A percentile compares a stretch with the other conserved stretches of the same genome.
Evolutionary conservation across 108 stramenopile species (phyloP).

Genomic region (Fragilariopsis cylindrus): DNA sequence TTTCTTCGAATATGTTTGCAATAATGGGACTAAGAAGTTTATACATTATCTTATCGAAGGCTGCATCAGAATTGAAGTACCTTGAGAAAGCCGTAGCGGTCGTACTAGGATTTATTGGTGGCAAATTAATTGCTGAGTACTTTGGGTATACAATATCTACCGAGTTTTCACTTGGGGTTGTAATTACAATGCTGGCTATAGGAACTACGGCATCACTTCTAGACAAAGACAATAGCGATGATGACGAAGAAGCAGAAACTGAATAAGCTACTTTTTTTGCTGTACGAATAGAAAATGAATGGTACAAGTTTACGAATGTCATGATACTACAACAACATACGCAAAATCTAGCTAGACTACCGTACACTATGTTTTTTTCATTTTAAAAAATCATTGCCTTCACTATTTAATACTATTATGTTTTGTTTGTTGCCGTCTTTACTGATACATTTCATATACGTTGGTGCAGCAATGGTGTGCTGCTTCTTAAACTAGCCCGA

Average conservation of each 20-base stretch:
- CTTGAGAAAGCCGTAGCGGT: constrained; percentile 91
- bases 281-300: too few relatives aligned
- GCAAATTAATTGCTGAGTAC: constrained; percentile 92
- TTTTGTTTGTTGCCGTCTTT: too few relatives aligned
- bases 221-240: constrained; percentile 21
- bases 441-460: too few relatives aligned
- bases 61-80: constrained; percentile 89
- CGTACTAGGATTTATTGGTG: constrained; percentile 91
- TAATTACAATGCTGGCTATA: constrained; percentile 62
- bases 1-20: constrained; percentile 96
- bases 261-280: neutral
- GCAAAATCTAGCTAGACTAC: neutral
- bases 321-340: constrained; percentile 2
- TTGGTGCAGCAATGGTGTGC: too few relatives aligned
- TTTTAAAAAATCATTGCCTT: too few relatives aligned
- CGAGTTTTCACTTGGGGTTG: constrained; percentile 68
- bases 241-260: constrained; percentile 8
- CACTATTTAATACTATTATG: too few relatives aligned
- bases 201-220: constrained; percentile 47
- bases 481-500: too few relatives aligned
- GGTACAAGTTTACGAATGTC: too few relatives aligned
- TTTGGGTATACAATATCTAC: constrained; percentile 71
- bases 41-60: constrained; percentile 90
- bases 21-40: constrained; percentile 94
- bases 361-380: neutral